phyloP scores from a whole-genome alignment of 176 grass and related monocot genomes.

The Zoysia pacifica region DNA sequence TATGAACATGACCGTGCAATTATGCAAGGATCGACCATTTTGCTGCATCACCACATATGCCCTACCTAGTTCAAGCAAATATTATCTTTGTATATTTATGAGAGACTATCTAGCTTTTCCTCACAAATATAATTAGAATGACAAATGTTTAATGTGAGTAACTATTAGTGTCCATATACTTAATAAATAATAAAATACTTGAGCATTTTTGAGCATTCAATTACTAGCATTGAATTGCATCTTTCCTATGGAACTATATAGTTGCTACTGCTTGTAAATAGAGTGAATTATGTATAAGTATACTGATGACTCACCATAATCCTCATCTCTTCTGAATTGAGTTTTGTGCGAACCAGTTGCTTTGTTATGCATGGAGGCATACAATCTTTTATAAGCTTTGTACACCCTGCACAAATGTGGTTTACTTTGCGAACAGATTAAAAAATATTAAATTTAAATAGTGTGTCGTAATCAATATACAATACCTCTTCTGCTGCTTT shows the following conservation, averaged over 20 bases:
- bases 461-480: background rate
- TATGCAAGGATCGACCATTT: background rate
- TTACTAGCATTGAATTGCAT: conserved; percentile 8
- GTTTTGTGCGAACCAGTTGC: conserved; percentile 90
- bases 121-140: background rate
- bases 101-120: background rate
- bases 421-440: conserved; percentile 16
- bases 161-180: background rate
- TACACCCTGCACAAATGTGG: conserved; percentile 64
- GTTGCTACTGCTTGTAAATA: conserved; percentile 13
- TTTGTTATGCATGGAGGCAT: conserved; percentile 91
- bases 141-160: background rate
- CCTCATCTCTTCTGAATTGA: conserved; percentile 82
- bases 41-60: background rate
- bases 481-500: conserved; percentile 90
- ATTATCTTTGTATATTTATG: background rate
- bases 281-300: background rate
- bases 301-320: conserved; percentile 69
- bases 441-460: conserved; percentile 19
- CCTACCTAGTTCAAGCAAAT: conserved; percentile 8
- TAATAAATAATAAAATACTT: background rate
- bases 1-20: conserved; percentile 6
- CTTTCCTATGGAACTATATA: conserved; percentile 8
- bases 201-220: background rate
- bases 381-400: conserved; percentile 87